Conservation (phyloP, 345 rosid species). For the Salix exigua region DNA sequence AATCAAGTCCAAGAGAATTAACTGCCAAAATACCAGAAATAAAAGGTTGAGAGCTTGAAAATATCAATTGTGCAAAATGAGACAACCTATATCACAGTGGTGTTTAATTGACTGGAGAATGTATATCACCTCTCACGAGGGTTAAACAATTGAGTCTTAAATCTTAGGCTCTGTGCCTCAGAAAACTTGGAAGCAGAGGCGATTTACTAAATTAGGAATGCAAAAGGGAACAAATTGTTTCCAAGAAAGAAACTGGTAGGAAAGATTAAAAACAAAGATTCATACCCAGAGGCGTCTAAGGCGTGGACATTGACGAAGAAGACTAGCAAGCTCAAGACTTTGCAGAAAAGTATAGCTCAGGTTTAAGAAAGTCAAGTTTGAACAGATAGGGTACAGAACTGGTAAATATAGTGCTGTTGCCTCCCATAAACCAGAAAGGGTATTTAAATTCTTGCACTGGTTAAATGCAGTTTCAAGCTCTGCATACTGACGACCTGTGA, state of each 20-base stretch:
- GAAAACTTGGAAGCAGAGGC: neutral
- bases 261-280: constrained; percentile 2
- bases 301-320: constrained; percentile 50
- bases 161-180: neutral
- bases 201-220: too few species aligned
- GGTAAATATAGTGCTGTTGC: constrained; percentile 42
- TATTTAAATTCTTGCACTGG: constrained; percentile 44
- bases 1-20: neutral
- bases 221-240: neutral
- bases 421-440: constrained; percentile 63
- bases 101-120: neutral
- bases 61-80: neutral
- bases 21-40: neutral
- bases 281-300: constrained; percentile 65
- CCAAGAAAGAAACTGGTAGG: neutral
- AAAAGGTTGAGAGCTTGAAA: neutral
- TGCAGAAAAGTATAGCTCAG: constrained; percentile 54
- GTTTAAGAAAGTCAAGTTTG: constrained; percentile 54
- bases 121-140: too few species aligned
- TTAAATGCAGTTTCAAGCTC: constrained; percentile 44
- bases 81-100: neutral
- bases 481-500: constrained; percentile 24
- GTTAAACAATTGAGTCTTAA: neutral
- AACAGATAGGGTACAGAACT: constrained; percentile 41
- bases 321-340: constrained; percentile 46